Evolutionary conservation across 352 stramenopile genomes (phyloP).

Genomic region (Pythium phragmiticola): DNA sequence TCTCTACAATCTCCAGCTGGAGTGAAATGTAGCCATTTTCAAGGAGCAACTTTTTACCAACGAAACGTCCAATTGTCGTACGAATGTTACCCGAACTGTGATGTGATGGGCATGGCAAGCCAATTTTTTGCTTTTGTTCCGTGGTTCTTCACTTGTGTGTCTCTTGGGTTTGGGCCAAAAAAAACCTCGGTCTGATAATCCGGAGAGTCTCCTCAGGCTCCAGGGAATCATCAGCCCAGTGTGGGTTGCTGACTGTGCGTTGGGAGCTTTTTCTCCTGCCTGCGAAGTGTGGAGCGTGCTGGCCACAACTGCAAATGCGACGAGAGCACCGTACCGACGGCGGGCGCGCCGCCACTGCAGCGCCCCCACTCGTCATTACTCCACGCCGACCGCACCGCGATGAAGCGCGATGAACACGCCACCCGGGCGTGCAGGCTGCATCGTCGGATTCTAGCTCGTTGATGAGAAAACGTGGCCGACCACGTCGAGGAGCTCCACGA

Average conservation of each 20-base stretch:
- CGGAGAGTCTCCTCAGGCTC: too few relatives aligned
- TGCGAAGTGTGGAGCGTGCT: constrained; percentile 8
- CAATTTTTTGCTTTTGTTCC: too few relatives aligned
- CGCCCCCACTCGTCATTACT: constrained; percentile 2
- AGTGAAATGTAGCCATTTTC: constrained; percentile 18
- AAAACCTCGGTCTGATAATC: constrained; percentile 10
- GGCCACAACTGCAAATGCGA: constrained; percentile 24
- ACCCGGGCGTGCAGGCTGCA: neutral
- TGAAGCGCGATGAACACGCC: neutral
- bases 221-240: too few relatives aligned
- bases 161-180: constrained; percentile 1
- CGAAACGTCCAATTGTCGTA: constrained; percentile 2
- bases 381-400: constrained; percentile 2
- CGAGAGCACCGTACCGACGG: neutral
- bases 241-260: neutral
- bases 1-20: constrained; percentile 5
- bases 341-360: neutral
- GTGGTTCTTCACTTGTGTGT: neutral
- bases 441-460: neutral
- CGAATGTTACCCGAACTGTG: constrained; percentile 18
- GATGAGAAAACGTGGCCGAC: constrained; percentile 6
- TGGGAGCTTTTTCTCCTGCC: neutral
- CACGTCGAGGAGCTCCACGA: neutral
- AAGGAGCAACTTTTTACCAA: neutral
- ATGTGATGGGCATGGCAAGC: neutral